A percentile compares a stretch with the other conserved stretches of the same genome.
phyloP scores from a whole-genome alignment of 148 eudicot genomes.

The Vaccinium myrtillus region DNA sequence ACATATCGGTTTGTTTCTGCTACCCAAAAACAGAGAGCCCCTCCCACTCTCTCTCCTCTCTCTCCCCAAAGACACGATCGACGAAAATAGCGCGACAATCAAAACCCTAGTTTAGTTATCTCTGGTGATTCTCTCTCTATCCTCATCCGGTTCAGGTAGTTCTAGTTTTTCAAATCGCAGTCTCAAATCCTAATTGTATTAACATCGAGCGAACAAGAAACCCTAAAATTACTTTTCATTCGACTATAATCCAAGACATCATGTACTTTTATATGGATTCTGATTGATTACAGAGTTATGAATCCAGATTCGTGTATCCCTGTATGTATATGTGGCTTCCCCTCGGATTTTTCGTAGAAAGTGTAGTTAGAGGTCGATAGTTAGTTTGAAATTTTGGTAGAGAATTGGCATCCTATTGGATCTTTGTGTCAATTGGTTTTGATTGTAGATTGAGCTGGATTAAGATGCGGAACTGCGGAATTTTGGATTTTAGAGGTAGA shows the following conservation, averaged over 20 bases:
- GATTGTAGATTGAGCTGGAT: conserved; percentile 22
- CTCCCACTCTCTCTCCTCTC: not conserved
- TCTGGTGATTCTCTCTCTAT: not conserved
- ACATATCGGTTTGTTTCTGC: not conserved
- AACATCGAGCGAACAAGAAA: not conserved
- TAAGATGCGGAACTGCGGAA: not conserved
- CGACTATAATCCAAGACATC: not conserved
- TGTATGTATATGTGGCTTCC: not conserved
- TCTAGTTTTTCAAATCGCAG: conserved; percentile 1
- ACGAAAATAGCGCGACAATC: not conserved
- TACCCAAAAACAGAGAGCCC: not conserved
- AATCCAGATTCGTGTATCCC: conserved; percentile 4
- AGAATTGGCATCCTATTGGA: not conserved
- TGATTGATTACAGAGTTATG: not conserved
- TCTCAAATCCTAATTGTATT: not conserved
- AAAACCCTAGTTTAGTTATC: not conserved
- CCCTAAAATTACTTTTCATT: conserved; percentile 4
- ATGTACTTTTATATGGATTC: not conserved
- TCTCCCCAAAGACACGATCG: not conserved
- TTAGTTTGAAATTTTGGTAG: not conserved
- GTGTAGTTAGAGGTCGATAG: not conserved
- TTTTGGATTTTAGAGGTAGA: conserved; percentile 9
- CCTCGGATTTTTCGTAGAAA: not conserved
- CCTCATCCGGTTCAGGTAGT: conserved; percentile 23
- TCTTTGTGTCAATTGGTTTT: conserved; percentile 6